Evolutionary conservation across 208 protist species (phyloP).

Genomic region (Leishmania turanica): DNA sequence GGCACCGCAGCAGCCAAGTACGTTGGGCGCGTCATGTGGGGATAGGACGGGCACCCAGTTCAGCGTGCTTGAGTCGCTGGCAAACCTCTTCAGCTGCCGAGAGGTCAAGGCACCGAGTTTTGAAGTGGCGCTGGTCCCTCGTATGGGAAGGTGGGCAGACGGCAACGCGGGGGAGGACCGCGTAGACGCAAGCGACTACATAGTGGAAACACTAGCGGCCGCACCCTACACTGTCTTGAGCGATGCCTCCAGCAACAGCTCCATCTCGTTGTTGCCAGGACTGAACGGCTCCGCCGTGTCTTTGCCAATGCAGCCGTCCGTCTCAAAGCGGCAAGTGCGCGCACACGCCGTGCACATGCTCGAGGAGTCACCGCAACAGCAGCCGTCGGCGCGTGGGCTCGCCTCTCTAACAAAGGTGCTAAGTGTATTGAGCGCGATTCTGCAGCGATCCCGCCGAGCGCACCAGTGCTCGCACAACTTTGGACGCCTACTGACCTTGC

Average conservation of each 20-base stretch:
- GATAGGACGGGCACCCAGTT: neutral
- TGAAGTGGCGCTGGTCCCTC: neutral
- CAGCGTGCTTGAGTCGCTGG: slow-evolving; percentile 8
- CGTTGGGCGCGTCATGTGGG: neutral
- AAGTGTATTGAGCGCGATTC: slow-evolving; percentile 10
- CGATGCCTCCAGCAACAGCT: neutral
- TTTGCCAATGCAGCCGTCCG: neutral
- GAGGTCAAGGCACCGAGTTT: slow-evolving; percentile 2
- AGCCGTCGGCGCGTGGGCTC: neutral
- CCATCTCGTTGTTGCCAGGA: neutral
- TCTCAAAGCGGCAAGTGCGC: neutral
- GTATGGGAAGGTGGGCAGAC: neutral
- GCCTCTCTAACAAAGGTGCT: neutral
- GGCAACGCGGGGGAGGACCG: neutral
- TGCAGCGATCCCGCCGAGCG: slow-evolving; percentile 9
- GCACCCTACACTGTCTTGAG: slow-evolving; percentile 8
- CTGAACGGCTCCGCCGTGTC: neutral
- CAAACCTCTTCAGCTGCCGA: slow-evolving; percentile 2
- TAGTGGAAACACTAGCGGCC: slow-evolving; percentile 12
- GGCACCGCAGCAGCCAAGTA: neutral
- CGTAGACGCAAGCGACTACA: slow-evolving; percentile 1
- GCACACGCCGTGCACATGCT: no score
- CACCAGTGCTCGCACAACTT: slow-evolving; percentile 12
- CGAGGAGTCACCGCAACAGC: neutral
- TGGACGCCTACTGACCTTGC: slow-evolving; percentile 8